Evolutionary conservation across 1,284 basidiomycete species (phyloP), one percentile per base, ranked within the genome.

Genomic region (Fomitopsis schrenkii): DNA sequence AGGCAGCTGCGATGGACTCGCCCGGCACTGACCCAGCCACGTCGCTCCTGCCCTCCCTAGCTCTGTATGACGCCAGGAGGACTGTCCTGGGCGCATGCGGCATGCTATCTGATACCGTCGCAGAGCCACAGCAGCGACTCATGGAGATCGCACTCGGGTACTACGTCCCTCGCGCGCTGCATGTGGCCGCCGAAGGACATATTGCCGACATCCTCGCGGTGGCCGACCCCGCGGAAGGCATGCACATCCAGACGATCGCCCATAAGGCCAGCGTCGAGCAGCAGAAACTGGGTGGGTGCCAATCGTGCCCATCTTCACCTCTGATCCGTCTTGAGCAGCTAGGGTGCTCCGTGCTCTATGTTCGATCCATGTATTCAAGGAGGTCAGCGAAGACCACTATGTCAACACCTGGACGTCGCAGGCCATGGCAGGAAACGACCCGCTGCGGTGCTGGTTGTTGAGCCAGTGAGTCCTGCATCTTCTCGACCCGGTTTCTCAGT

Each of bases 131-230:
- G 38, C 45, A 36, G 19, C 61, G 66, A 15, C 35, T 64, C 9
- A 60, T 67, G 64, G 66, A 66, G 58, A 54, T 65, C 15, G 54
- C 55, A 10, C 26, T 41, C 10, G 35, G 58, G 35, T 63, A 59
- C 53, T 62, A 63, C 57, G 54, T 59, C 48, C 57, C 66, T 7
- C 44, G 66, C 5, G 66, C 66, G 5, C 22, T 66, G 58, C 63
- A 64, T 41, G 59, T 66, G 53, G 66, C 61, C 2, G 62, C 52
- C 15, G 63, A 67, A 53, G 56, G 53, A 2, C 59, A 60, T 19
- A 59, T 67, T 45, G 57, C 66, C 7, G 64, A 67, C 30, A 53
- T 67, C 22, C 50, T 68, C 14, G 62, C 53, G 15, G 42, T 60
- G 17, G 60, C 45, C 1, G 63, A 62, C 41, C 58, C 57, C 3